phyloP scores from a whole-genome alignment of 2,329 filamentous ascomycete species.

The Epichloe sylvatica region DNA sequence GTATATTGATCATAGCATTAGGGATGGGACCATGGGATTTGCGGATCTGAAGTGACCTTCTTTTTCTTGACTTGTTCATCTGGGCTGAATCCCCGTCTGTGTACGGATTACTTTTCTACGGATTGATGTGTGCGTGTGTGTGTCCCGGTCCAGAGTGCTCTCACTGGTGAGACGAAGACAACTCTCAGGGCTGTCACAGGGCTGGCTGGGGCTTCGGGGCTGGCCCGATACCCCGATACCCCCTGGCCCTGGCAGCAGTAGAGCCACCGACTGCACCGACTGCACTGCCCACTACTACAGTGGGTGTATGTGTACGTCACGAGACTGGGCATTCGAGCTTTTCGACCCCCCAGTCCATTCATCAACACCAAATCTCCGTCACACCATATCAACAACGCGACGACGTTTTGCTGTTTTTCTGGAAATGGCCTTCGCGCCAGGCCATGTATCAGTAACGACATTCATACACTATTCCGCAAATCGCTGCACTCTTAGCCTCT shows the following conservation, averaged over 20 bases:
- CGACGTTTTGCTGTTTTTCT: neutral
- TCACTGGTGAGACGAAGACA: too few relatives aligned
- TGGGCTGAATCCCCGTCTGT: too few relatives aligned
- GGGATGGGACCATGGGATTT: conserved; percentile 8
- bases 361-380: conserved; percentile 1
- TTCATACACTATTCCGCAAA: conserved; percentile 1
- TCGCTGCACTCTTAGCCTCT: conserved; percentile 3
- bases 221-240: too few relatives aligned
- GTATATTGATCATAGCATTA: conserved; percentile 11
- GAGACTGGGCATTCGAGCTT: conserved; percentile 6
- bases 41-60: conserved; percentile 3
- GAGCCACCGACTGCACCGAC: too few relatives aligned
- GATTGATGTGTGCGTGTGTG: too few relatives aligned
- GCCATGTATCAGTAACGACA: conserved; percentile 5
- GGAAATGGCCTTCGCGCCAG: conserved; percentile 4
- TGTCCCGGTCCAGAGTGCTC: too few relatives aligned
- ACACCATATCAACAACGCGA: neutral
- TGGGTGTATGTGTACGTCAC: conserved; percentile 5
- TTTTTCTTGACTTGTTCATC: neutral
- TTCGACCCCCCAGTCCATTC: neutral
- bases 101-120: too few relatives aligned
- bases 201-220: too few relatives aligned
- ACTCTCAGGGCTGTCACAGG: too few relatives aligned
- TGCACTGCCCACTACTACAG: too few relatives aligned
- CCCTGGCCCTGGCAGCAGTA: too few relatives aligned